Evolutionary conservation across 495 filamentous ascomycete genomes (phyloP).

Genomic region (Astrothelium macrocarpum): DNA sequence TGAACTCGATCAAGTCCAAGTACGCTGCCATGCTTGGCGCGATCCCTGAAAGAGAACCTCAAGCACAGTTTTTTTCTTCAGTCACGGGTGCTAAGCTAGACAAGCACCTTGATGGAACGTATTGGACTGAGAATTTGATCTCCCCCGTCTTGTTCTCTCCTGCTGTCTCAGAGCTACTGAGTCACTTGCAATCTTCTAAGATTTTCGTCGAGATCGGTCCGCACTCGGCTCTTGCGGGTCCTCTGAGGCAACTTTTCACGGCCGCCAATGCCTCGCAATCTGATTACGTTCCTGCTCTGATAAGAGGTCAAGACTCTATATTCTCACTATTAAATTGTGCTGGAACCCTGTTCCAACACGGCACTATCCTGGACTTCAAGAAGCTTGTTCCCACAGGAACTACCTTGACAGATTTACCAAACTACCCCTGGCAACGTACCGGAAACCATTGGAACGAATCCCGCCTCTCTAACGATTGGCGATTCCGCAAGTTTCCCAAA

Average conservation of each 20-base stretch:
- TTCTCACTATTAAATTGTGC: neutral
- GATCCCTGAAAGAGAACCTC: neutral
- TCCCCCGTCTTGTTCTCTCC: slow-evolving; percentile 4
- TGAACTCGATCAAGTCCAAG: slow-evolving; percentile 29
- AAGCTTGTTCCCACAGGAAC: neutral
- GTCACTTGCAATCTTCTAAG: neutral
- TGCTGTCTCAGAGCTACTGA: slow-evolving; percentile 5
- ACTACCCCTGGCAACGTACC: neutral
- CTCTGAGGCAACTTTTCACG: slow-evolving; percentile 4
- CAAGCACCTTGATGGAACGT: slow-evolving; percentile 3
- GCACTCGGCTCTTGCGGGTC: slow-evolving; percentile 3
- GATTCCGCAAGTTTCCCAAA: slow-evolving; percentile 35
- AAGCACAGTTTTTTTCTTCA: neutral
- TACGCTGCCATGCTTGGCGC: neutral
- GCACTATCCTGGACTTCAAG: neutral
- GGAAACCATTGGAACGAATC: slow-evolving; percentile 9
- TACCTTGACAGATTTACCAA: slow-evolving; percentile 4
- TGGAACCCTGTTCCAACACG: neutral
- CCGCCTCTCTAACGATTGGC: slow-evolving; percentile 39
- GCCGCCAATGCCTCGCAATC: neutral
- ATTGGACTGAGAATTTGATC: slow-evolving; percentile 19
- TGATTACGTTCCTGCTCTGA: neutral
- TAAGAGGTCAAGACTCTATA: neutral
- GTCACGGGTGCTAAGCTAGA: neutral
- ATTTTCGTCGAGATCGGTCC: slow-evolving; percentile 16